Percentiles rank a stretch among this genome's conserved stretches.
These are phyloP conservation scores for Arctium lappa DNA, from an alignment of 129 eudicot species.

Conservation along the genomic window DNA sequence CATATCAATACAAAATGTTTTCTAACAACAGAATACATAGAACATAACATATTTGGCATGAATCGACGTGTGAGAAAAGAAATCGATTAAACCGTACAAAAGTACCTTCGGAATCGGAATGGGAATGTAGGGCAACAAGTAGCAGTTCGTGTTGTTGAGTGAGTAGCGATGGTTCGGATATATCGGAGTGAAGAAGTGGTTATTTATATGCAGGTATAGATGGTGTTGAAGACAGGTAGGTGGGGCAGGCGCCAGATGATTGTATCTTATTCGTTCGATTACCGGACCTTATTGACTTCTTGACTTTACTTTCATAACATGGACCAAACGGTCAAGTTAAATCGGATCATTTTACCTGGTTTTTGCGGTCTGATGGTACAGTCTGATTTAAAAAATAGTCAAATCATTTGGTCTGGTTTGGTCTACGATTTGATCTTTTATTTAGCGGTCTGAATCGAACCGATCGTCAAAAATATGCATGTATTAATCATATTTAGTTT, in stretches of 20 bases:
- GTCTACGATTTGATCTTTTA: too few species aligned
- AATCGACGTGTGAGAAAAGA: background rate
- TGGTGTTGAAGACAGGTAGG: constrained; percentile 13
- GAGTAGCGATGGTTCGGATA: constrained; percentile 20
- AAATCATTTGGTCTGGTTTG: too few species aligned
- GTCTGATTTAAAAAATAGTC: too few species aligned
- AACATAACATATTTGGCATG: background rate
- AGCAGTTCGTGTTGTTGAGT: constrained; percentile 1
- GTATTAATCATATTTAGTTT: too few species aligned
- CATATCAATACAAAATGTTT: background rate
- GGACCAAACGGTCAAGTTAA: too few species aligned
- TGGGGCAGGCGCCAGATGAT: constrained; percentile 7
- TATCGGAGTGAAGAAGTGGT: constrained; percentile 18
- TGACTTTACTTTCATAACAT: background rate
- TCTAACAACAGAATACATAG: background rate
- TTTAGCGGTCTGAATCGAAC: too few species aligned
- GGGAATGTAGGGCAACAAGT: constrained; percentile 8
- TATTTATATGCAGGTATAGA: constrained; percentile 7
- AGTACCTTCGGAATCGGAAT: constrained; percentile 4
- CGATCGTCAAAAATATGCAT: too few species aligned
- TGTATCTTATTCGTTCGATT: background rate
- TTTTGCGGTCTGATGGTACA: too few species aligned
- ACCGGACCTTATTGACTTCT: constrained; percentile 7
- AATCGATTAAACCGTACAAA: background rate
- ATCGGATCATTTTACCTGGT: too few species aligned